Conservation (phyloP, 139 green algal species). For the Volvox reticuliferus region DNA sequence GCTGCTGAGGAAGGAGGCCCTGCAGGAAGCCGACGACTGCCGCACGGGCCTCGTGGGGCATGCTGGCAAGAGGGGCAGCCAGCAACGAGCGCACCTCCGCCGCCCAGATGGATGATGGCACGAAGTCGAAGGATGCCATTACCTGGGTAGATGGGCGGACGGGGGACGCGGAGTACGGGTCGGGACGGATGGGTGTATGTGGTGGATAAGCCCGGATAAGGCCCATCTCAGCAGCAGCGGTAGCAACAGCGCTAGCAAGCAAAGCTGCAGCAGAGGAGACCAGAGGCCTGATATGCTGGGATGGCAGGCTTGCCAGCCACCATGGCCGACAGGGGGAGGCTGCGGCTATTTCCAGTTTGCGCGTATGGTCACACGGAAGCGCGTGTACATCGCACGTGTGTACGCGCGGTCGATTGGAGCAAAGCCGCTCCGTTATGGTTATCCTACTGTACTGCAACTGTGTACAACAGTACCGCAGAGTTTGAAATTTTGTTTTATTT, state of each 20-base stretch:
- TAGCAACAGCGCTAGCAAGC: background rate
- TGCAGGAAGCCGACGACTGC: constrained; percentile 9
- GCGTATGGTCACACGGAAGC: too few species aligned
- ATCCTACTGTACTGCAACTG: too few species aligned
- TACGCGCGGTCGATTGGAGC: too few species aligned
- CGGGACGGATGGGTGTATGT: background rate
- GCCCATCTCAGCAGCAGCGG: background rate
- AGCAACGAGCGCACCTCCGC: constrained; percentile 2
- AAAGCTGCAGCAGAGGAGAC: too few species aligned
- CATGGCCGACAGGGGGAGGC: too few species aligned
- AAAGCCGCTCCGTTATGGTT: too few species aligned
- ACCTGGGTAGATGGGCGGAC: background rate
- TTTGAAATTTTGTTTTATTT: too few species aligned
- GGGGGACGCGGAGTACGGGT: background rate
- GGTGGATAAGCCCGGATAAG: background rate
- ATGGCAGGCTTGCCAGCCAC: too few species aligned
- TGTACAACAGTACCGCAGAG: too few species aligned
- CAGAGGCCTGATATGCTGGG: too few species aligned
- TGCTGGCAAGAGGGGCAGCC: background rate
- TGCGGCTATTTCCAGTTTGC: too few species aligned
- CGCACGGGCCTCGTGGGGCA: background rate
- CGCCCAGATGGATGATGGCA: background rate
- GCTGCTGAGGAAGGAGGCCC: background rate
- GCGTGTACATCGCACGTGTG: too few species aligned
- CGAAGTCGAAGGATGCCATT: constrained; percentile 7